Evolutionary conservation across 768 basidiomycete genomes (phyloP), one percentile per base, ranked within the genome.

Genomic region (Boletus tomentosulus): DNA sequence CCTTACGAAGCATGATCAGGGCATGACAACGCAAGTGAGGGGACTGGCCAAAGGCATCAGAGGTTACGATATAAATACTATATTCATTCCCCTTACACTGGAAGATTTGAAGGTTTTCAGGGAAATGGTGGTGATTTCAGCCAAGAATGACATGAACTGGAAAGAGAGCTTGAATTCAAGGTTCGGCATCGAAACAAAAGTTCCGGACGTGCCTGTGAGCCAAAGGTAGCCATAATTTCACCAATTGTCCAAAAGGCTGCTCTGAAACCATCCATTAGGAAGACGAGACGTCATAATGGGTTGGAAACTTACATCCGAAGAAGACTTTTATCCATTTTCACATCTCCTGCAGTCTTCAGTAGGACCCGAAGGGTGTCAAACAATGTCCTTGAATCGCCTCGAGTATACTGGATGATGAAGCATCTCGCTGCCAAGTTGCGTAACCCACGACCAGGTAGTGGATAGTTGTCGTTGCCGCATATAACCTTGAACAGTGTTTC

Each of bases 101-200:
- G 90, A 92, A 9, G 86, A 82, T 56, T 81, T 87, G 60, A 81
- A 78, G 0, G 86, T 81, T 66, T 85, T 92, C 41, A 90, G 68
- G 0, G 85, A 76, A 0, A 83, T 74, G 2, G 77, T 73, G 19
- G 82, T 73, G 33, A 95, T 88, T 66, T 98, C 96, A 28, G 86
- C 80, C 84, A 95, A 87, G 61, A 94, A 88, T 0, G 94, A 97
- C 94, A 98, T 96, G 66, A 94, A 85, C 92, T 98, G 57, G 2
- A 46, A 31, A 28, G 16, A 35, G 34, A 11, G 39, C n/a, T 55
- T 22, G 41, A 49, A 44, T 16, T 28, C 16, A 44, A 38, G 28
- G 6, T 7, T 50, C 38, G 44, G n/a, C 28, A 25, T 27, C 12
- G 9, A 24, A 41, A 43, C n/a, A 42, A 31, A 34, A 5, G 16